These are phyloP conservation scores for Penicillium simplicissimum DNA, from an alignment of 495 filamentous ascomycete genomes.

Conservation along the genomic window DNA sequence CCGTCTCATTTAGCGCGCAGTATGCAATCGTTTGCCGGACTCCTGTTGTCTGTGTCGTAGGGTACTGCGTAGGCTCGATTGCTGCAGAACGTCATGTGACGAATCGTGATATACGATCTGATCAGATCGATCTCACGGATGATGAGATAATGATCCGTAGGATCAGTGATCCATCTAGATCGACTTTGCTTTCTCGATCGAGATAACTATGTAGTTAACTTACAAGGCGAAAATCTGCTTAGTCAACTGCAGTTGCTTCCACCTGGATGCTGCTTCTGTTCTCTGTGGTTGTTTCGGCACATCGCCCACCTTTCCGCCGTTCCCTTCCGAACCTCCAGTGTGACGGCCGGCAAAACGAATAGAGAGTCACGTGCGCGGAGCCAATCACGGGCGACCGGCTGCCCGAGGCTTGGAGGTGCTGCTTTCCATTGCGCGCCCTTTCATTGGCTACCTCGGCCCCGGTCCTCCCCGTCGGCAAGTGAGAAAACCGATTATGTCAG, in stretches of 20 bases:
- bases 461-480: constrained; percentile 43
- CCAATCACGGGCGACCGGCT: constrained; percentile 36
- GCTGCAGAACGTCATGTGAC: not conserved
- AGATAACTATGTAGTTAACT: too few species aligned
- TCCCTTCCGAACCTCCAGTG: constrained; percentile 21
- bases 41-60: not conserved
- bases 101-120: not conserved
- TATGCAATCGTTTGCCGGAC: not conserved
- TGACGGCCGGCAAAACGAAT: constrained; percentile 34
- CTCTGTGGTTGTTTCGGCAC: not conserved
- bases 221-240: too few species aligned
- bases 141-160: not conserved
- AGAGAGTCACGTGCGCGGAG: constrained; percentile 35
- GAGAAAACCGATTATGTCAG: constrained; percentile 41
- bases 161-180: not conserved
- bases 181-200: not conserved
- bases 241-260: too few species aligned
- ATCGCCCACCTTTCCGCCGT: constrained; percentile 14
- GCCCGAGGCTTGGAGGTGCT: constrained; percentile 28
- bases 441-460: constrained; percentile 40
- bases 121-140: not conserved
- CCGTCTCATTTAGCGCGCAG: not conserved
- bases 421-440: constrained; percentile 33
- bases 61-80: too few species aligned
- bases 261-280: too few species aligned